A percentile compares a stretch with the other conserved stretches of the same genome.
Conservation (phyloP, 768 basidiomycete genomes). For the Podaxis sp. region DNA sequence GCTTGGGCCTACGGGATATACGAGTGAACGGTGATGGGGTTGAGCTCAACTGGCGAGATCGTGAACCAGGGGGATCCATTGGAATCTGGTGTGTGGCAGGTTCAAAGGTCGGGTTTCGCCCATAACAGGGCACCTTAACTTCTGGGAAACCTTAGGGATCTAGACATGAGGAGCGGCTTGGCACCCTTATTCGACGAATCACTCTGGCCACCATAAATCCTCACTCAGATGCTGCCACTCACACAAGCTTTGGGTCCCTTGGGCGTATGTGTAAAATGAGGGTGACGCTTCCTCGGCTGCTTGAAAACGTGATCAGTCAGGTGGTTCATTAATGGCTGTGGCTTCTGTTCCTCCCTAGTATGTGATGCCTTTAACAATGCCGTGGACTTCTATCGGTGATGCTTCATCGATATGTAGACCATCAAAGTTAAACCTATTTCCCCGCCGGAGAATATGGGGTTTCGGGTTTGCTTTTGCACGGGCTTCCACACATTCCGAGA, state of each 20-base stretch:
- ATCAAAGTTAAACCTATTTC: neutral
- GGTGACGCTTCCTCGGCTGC: neutral
- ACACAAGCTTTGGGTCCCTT: neutral
- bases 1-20: neutral
- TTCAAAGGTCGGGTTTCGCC: too few relatives aligned
- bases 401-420: neutral
- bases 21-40: neutral
- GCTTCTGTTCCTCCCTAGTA: neutral
- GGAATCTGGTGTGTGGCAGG: too few relatives aligned
- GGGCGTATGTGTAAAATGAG: neutral
- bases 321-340: neutral
- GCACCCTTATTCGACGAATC: neutral
- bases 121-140: too few relatives aligned
- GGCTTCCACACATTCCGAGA: neutral
- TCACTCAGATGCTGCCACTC: neutral
- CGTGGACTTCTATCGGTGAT: neutral
- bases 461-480: neutral
- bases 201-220: neutral
- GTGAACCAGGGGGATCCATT: too few relatives aligned
- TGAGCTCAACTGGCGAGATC: neutral
- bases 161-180: too few relatives aligned
- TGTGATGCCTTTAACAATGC: neutral
- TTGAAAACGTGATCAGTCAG: neutral
- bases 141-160: too few relatives aligned
- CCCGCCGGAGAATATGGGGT: neutral